Percentiles rank a stretch among this genome's conserved stretches.
Evolutionary conservation across 768 basidiomycete species (phyloP).

Genomic region (Pulveroboletus sp.): DNA sequence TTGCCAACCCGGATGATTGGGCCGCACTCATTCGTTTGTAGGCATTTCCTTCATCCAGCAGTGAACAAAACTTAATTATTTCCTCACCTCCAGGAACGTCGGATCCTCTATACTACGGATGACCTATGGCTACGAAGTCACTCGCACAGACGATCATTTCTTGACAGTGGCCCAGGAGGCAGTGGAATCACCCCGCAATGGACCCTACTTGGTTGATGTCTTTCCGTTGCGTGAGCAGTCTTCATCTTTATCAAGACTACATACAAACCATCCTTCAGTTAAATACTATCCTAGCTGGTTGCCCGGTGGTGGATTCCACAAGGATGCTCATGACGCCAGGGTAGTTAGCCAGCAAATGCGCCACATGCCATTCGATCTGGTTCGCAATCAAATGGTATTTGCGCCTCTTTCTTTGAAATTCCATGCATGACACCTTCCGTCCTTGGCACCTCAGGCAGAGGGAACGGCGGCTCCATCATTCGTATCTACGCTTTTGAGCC

Average conservation of each 20-base stretch:
- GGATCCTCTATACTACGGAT: neutral
- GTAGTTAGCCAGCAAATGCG: neutral
- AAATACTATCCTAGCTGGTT: conserved; percentile 12
- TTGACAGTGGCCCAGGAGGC: conserved; percentile 4
- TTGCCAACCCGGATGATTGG: neutral
- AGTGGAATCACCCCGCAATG: neutral
- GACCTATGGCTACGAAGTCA: conserved; percentile 1
- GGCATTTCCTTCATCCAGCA: neutral
- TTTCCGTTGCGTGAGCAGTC: conserved; percentile 2
- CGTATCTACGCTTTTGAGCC: neutral
- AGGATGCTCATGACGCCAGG: conserved; percentile 1
- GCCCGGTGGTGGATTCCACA: conserved; percentile 8
- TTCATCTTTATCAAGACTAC: too few species aligned
- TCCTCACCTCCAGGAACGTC: neutral
- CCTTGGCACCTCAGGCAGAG: neutral
- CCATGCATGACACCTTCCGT: neutral
- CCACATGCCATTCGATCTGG: conserved; percentile 6
- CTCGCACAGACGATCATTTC: neutral
- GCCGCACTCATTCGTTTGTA: neutral
- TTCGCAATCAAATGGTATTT: conserved; percentile 8
- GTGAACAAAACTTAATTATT: neutral
- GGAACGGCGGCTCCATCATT: neutral
- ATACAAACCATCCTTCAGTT: neutral
- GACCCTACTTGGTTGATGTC: conserved; percentile 6
- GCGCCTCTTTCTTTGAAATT: neutral